Evolutionary conservation across 2,329 filamentous ascomycete genomes (phyloP), one percentile per base, ranked within the genome.

Genomic region (Alternaria sp.): DNA sequence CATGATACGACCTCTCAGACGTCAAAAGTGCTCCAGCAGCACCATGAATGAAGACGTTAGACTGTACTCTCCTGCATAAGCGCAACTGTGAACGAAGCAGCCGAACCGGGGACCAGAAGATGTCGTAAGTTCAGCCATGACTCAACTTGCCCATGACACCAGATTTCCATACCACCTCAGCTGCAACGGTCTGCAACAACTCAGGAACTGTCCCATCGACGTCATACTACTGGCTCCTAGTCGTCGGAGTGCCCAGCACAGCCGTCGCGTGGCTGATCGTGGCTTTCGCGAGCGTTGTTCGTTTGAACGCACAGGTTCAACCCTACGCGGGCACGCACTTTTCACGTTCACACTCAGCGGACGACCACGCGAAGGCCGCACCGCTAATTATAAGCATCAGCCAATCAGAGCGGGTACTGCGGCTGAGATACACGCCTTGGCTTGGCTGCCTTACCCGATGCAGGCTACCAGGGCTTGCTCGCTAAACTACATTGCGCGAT

Each of bases 241-340:
- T 66, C 67, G 57, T 56, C 68, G 60, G 62, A 55, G 57, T 57
- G 51, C 24, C 60, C 63, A 72, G 72, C 75, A 76, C 73, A 78
- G 76, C 75, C 74, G 66, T 67, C 57, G 51, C 69, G 75, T 78
- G 76, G 76, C 76, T 77, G 74, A 73, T 69, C 54, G 63, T 68
- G 60, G 67, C 65, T 66, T 59, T 59, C 59, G 60, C 59, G 59
- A 69, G 69, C 70, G 64, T 66, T 70, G 68, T 70, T 62, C 69
- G 61, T 57, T 24, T 62, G 24, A 43, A 51, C 46, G 46, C 44
- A 34, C 49, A 54, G 46, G 30, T 63, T 69, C 67, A 65, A 67
- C 67, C 61, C 66, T 65, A 68, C 64, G 63, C 64, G 60, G 65
- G 61, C 63, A 56, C 61, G 65, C 64, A 38, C 68, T 64, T 42